Conservation (phyloP, 225 moss, liverwort and hornwort species). For the Antitrichia curtipendula region DNA sequence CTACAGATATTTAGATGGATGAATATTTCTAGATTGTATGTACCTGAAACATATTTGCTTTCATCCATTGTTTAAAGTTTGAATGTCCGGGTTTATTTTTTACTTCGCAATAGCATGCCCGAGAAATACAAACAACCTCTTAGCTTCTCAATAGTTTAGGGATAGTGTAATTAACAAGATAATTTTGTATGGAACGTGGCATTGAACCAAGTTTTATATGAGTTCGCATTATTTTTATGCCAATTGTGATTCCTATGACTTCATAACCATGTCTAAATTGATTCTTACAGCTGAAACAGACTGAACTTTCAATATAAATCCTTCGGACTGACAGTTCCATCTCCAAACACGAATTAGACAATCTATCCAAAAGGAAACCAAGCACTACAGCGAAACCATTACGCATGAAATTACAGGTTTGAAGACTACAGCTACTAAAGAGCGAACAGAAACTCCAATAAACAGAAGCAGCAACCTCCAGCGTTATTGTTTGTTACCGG, state of each 20-base stretch:
- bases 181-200: too few relatives aligned
- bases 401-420: background rate
- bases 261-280: too few relatives aligned
- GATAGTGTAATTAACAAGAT: too few relatives aligned
- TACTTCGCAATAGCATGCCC: too few relatives aligned
- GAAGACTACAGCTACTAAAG: background rate
- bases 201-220: background rate
- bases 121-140: rapidly evolving
- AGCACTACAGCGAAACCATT: background rate
- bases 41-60: too few relatives aligned
- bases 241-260: background rate
- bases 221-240: background rate
- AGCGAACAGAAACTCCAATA: background rate
- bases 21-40: too few relatives aligned
- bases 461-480: background rate
- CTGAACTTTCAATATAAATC: background rate
- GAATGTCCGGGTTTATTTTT: too few relatives aligned
- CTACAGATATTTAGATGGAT: too few relatives aligned
- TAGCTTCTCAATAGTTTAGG: background rate
- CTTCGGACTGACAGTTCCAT: background rate
- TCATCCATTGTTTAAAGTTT: too few relatives aligned
- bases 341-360: background rate
- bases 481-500: background rate
- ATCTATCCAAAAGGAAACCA: background rate
- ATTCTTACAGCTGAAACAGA: background rate